Conservation (phyloP, 305 asterid species). For the Andrographis paniculata region DNA sequence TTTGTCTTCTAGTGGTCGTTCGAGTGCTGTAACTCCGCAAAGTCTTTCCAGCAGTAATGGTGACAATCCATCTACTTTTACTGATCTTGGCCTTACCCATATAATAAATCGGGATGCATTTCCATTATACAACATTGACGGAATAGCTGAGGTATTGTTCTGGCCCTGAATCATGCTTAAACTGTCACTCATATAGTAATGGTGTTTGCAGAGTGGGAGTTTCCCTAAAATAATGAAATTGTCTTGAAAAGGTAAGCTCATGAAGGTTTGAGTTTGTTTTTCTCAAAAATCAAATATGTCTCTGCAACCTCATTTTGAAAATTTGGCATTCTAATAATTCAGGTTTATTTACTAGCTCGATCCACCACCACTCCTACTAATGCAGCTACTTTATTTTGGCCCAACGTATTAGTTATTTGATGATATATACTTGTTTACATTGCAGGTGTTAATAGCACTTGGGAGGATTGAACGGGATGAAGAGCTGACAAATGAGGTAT, state of each 20-base stretch:
- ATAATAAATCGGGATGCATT: slow-evolving; percentile 26
- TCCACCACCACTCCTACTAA: too few relatives aligned
- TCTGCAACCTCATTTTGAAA: background rate
- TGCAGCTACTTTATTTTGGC: too few relatives aligned
- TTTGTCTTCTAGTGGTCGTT: slow-evolving; percentile 30
- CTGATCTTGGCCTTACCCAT: slow-evolving; percentile 24
- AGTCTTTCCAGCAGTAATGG: slow-evolving; percentile 31
- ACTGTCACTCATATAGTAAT: too few relatives aligned
- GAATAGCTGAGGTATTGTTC: slow-evolving; percentile 44
- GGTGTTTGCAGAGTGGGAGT: too few relatives aligned
- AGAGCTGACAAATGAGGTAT: slow-evolving; percentile 22
- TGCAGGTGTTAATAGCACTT: slow-evolving; percentile 51
- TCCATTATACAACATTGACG: slow-evolving; percentile 43
- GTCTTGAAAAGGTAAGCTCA: too few relatives aligned
- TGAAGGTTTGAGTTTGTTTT: too few relatives aligned
- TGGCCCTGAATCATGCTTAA: too few relatives aligned
- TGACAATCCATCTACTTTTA: slow-evolving; percentile 27
- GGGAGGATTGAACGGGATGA: slow-evolving; percentile 26
- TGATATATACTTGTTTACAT: background rate
- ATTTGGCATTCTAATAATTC: background rate
- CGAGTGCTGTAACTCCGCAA: slow-evolving; percentile 35
- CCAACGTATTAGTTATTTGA: too few relatives aligned
- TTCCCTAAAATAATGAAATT: too few relatives aligned
- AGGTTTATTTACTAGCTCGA: too few relatives aligned
- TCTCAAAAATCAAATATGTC: too few relatives aligned